Conservation (phyloP, 2,329 filamentous ascomycete genomes). For the Dactylonectria macrodidyma region DNA sequence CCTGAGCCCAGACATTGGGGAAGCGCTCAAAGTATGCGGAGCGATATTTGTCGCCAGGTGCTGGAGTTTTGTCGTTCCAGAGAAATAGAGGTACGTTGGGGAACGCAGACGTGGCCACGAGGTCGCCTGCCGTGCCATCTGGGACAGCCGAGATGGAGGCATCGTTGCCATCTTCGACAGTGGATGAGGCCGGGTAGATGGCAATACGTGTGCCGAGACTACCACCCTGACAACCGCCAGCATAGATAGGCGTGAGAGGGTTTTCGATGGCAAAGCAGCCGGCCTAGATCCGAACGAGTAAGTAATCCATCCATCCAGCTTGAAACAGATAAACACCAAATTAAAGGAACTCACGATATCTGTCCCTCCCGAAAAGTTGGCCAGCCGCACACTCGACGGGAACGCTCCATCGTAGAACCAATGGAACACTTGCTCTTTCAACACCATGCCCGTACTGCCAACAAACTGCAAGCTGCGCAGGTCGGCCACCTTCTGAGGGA, state of each 20-base stretch:
- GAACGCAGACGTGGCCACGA: conserved; percentile 79
- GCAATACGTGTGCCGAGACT: conserved; percentile 66
- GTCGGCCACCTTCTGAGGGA: conserved; percentile 74
- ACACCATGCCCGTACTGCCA: conserved; percentile 85
- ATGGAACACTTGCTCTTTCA: conserved; percentile 82
- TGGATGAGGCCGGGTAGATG: conserved; percentile 68
- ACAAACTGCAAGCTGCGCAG: conserved; percentile 74
- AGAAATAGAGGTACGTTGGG: conserved; percentile 82
- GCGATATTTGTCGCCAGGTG: conserved; percentile 70
- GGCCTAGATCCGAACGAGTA: conserved; percentile 54
- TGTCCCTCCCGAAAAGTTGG: conserved; percentile 84
- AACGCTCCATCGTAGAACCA: conserved; percentile 85
- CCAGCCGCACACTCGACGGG: conserved; percentile 75
- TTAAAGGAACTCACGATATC: conserved; percentile 72
- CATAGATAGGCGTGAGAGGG: conserved; percentile 76
- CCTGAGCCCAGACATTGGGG: conserved; percentile 83
- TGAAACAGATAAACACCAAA: neutral
- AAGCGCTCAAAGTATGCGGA: conserved; percentile 75
- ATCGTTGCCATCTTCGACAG: conserved; percentile 62
- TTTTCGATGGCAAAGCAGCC: conserved; percentile 76
- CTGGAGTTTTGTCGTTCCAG: conserved; percentile 68
- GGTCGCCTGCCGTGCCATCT: conserved; percentile 78
- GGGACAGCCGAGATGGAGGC: conserved; percentile 61
- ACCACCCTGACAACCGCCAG: conserved; percentile 67
- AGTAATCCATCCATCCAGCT: neutral